Base-by-base conservation (phyloP, 2,329 filamentous ascomycete species). In the Daldinia sp. region DNA sequence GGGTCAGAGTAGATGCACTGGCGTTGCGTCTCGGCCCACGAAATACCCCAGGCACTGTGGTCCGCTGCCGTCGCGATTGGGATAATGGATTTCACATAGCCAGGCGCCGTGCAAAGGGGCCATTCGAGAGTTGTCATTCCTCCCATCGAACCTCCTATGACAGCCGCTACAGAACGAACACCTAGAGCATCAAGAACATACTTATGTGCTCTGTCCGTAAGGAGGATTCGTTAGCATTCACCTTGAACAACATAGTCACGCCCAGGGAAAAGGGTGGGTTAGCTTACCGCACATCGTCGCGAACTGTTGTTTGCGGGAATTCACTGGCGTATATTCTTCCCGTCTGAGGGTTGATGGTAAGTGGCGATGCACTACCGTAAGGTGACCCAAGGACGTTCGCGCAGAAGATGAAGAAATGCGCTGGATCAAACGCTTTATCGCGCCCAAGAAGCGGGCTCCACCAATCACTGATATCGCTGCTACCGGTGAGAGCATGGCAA, bases 231-330 rank as follows among this genome's bases (percentile, higher is more conserved):
- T 67, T 61, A 65, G 58, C n/a, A 56, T 3, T 17, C 7, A 37
- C 1, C 6, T 8, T 1, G 11, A 27, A 45, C 21, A 9, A 21
- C 13, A 32, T 35, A n/a, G 6, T 21, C 2, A 25, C 17, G 5
- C 4, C 1, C 13, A 41, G 15, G 19, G 15, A 19, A 30, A 41
- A 1, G 5, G 15, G 39, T n/a, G 7, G 9, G 30, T 51, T 5
- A 19, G 59, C 67, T 17, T 59, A 70, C 61, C 77, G 77, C 53
- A 90, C 87, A 76, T 91, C 88, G 74, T 91, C 88, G 67, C 87
- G 80, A 34, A 90, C 83, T 0, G 88, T 90, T 5, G 88, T 90
- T 67, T 90, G 77, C 39, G 88, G 88, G 62, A 90, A 91, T 64
- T 90, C 87, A 7, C 55, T 62, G 3, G 66, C 71, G 17, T 71